Evolutionary conservation across 495 filamentous ascomycete genomes (phyloP).

Genomic region (Hyaloscypha variabilis): DNA sequence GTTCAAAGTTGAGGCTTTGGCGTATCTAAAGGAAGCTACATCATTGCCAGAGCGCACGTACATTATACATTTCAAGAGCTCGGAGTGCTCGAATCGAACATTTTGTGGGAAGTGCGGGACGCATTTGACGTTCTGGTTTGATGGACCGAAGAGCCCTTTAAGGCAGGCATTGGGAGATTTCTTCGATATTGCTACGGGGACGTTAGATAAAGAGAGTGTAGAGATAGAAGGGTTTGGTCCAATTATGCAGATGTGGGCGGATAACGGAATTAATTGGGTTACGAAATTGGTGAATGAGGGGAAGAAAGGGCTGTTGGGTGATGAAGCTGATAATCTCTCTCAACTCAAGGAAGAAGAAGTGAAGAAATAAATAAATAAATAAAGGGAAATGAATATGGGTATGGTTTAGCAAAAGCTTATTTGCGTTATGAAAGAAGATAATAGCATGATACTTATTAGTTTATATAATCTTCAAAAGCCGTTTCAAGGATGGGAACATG

Average conservation of each 20-base stretch:
- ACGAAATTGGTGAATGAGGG: slow-evolving; percentile 8
- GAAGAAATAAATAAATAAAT: background rate
- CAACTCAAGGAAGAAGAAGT: background rate
- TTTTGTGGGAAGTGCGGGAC: slow-evolving; percentile 24
- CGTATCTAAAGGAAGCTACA: background rate
- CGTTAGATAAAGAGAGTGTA: slow-evolving; percentile 17
- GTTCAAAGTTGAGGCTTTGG: background rate
- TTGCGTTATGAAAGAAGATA: too few species aligned
- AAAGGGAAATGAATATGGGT: too few species aligned
- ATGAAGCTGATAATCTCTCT: background rate
- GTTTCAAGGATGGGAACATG: too few species aligned
- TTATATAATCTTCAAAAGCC: too few species aligned
- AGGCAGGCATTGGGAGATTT: background rate
- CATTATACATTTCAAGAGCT: background rate
- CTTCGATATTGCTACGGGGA: slow-evolving; percentile 15
- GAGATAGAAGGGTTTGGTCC: slow-evolving; percentile 14
- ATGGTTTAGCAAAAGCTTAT: too few species aligned
- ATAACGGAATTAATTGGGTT: slow-evolving; percentile 20
- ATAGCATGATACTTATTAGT: too few species aligned
- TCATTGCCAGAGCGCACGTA: background rate
- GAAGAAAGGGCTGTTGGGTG: background rate
- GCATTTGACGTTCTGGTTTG: slow-evolving; percentile 18
- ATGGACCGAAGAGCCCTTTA: background rate
- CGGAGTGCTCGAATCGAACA: slow-evolving; percentile 8
- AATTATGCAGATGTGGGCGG: background rate